Conservation (phyloP, 2,329 filamentous ascomycete genomes). For the Aspergillus pseudotamarii region DNA sequence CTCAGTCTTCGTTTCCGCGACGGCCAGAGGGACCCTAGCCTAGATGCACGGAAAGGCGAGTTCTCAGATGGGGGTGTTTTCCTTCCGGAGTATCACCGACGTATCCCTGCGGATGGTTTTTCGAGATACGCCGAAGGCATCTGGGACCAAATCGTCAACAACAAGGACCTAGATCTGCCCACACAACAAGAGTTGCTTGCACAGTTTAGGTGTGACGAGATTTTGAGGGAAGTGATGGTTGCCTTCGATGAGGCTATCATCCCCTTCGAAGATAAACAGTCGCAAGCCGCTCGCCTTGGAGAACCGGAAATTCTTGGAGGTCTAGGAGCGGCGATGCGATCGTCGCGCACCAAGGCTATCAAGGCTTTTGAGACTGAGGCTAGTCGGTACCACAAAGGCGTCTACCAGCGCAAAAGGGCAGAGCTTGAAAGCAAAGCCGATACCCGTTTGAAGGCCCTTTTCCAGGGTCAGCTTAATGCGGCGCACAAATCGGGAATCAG, state of each 20-base stretch:
- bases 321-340: conserved; percentile 73
- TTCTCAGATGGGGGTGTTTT: conserved; percentile 82
- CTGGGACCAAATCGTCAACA: conserved; percentile 98
- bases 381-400: conserved; percentile 93
- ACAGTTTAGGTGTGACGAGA: conserved; percentile 97
- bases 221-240: conserved; percentile 82
- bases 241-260: conserved; percentile 79
- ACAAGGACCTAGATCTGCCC: conserved; percentile 95
- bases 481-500: conserved; percentile 86
- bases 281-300: conserved; percentile 72
- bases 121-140: conserved; percentile 89
- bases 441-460: conserved; percentile 81
- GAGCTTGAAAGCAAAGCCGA: conserved; percentile 89
- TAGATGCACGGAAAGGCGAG: conserved; percentile 63
- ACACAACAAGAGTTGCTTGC: conserved; percentile 96
- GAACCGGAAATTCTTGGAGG: conserved; percentile 71
- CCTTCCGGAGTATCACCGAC: conserved; percentile 88
- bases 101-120: conserved; percentile 97
- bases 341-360: conserved; percentile 71
- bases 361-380: conserved; percentile 88
- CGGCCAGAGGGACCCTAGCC: conserved; percentile 72
- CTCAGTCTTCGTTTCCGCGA: conserved; percentile 80
- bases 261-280: conserved; percentile 85
- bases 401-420: conserved; percentile 80
- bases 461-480: conserved; percentile 82